A percentile compares a stretch with the other conserved stretches of the same genome.
phyloP scores from a whole-genome alignment of 192 early-diverging fungal species.

The Backusella tuberculispora region DNA sequence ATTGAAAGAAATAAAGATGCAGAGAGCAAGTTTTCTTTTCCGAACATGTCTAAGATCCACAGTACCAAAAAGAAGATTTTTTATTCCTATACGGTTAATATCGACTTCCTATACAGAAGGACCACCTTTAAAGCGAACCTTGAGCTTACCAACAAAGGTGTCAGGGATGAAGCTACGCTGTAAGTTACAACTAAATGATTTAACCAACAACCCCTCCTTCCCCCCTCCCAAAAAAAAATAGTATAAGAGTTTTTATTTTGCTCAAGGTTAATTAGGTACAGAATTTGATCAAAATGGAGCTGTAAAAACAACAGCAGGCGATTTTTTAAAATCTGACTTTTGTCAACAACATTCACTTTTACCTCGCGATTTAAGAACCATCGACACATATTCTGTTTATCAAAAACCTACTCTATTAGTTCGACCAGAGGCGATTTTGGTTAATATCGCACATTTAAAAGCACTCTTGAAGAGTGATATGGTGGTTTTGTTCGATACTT shows the following conservation, averaged over 20 bases:
- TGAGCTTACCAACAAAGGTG: slow-evolving; percentile 13
- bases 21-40: neutral
- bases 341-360: slow-evolving; percentile 77
- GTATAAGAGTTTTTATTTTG: neutral
- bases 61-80: neutral
- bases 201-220: neutral
- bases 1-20: neutral
- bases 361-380: slow-evolving; percentile 86
- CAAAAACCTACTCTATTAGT: slow-evolving; percentile 84
- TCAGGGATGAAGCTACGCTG: slow-evolving; percentile 23
- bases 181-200: neutral
- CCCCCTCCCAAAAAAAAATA: neutral
- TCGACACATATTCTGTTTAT: slow-evolving; percentile 76
- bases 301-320: slow-evolving; percentile 71
- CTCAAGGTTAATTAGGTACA: slow-evolving; percentile 47
- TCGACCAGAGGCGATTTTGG: slow-evolving; percentile 77
- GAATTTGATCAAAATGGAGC: slow-evolving; percentile 71
- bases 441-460: slow-evolving; percentile 81
- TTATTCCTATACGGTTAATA: neutral
- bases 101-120: neutral
- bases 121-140: neutral
- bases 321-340: slow-evolving; percentile 79
- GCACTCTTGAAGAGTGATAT: slow-evolving; percentile 82
- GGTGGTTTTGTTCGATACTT: slow-evolving; percentile 77
- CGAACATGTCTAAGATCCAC: neutral